Conservation (phyloP, 768 basidiomycete species). For the Kwoniella europaea region DNA sequence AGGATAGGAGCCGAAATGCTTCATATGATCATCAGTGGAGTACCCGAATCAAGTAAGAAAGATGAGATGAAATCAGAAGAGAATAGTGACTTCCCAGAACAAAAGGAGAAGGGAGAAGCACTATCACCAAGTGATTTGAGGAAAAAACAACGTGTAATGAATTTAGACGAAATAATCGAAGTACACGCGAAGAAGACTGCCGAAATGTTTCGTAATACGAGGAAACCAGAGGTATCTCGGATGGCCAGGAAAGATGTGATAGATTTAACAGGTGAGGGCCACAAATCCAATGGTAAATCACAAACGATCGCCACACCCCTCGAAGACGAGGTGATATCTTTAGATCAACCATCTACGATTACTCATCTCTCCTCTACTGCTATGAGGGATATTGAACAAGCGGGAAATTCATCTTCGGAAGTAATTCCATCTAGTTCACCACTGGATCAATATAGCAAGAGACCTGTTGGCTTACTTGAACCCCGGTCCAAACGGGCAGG, state of each 20-base stretch:
- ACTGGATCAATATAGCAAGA: slow-evolving; percentile 9
- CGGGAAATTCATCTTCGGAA: slow-evolving; percentile 15
- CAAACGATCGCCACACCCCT: background rate
- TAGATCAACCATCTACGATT: slow-evolving; percentile 23
- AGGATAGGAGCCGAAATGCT: background rate
- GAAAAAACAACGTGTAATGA: background rate
- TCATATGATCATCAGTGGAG: background rate
- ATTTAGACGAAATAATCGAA: background rate
- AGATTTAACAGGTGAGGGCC: background rate
- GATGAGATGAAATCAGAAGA: background rate
- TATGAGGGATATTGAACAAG: background rate
- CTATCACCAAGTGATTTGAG: background rate
- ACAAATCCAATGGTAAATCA: background rate
- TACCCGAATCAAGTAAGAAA: background rate
- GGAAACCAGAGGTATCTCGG: background rate
- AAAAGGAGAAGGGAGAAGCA: background rate
- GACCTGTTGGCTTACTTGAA: background rate
- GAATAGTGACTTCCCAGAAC: background rate
- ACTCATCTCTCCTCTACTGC: slow-evolving; percentile 11
- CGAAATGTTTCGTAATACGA: background rate
- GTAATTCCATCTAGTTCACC: slow-evolving; percentile 34
- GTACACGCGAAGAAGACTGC: background rate
- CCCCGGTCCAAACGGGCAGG: background rate
- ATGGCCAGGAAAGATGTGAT: background rate
- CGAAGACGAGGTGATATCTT: background rate